A percentile compares a stretch with the other conserved stretches of the same genome.
Evolutionary conservation across 352 stramenopile genomes (phyloP).

Genomic region (Phytophthora quininea): DNA sequence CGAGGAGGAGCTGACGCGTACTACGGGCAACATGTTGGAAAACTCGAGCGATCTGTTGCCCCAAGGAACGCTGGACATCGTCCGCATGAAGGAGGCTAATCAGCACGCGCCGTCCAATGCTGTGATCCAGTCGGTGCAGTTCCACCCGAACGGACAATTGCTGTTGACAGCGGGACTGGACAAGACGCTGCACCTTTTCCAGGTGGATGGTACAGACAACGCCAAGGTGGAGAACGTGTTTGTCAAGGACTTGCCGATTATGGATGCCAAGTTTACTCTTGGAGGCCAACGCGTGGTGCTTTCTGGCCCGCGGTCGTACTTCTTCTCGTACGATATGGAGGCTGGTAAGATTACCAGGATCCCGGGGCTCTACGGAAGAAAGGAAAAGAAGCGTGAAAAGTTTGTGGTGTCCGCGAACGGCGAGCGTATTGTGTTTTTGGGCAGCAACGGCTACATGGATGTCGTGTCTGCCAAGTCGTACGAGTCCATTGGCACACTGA

Average conservation of each 20-base stretch:
- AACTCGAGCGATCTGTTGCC: slow-evolving; percentile 53
- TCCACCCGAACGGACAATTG: slow-evolving; percentile 89
- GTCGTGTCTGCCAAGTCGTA: slow-evolving; percentile 92
- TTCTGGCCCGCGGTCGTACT: slow-evolving; percentile 93
- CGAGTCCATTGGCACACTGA: slow-evolving; percentile 93
- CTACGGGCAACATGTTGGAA: slow-evolving; percentile 64
- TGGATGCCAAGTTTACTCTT: slow-evolving; percentile 84
- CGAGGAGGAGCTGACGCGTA: slow-evolving; percentile 58
- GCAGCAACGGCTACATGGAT: slow-evolving; percentile 95
- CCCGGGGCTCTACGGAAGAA: slow-evolving; percentile 83
- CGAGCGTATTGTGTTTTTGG: slow-evolving; percentile 92
- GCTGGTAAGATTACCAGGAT: slow-evolving; percentile 93
- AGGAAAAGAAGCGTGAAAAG: slow-evolving; percentile 93
- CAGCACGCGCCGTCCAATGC: slow-evolving; percentile 85
- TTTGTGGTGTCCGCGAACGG: slow-evolving; percentile 92
- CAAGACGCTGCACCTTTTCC: slow-evolving; percentile 94
- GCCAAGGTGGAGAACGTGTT: slow-evolving; percentile 90
- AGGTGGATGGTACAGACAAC: slow-evolving; percentile 91
- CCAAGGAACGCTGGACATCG: slow-evolving; percentile 69
- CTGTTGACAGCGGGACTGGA: slow-evolving; percentile 91
- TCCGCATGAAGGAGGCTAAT: slow-evolving; percentile 92
- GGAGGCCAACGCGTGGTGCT: slow-evolving; percentile 88
- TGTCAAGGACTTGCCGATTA: slow-evolving; percentile 91
- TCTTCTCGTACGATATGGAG: slow-evolving; percentile 97
- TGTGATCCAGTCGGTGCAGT: slow-evolving; percentile 89